Percentiles rank a stretch among this genome's conserved stretches.
These are phyloP conservation scores for Echium plantagineum DNA, from an alignment of 257 asterid species.

Conservation along the genomic window DNA sequence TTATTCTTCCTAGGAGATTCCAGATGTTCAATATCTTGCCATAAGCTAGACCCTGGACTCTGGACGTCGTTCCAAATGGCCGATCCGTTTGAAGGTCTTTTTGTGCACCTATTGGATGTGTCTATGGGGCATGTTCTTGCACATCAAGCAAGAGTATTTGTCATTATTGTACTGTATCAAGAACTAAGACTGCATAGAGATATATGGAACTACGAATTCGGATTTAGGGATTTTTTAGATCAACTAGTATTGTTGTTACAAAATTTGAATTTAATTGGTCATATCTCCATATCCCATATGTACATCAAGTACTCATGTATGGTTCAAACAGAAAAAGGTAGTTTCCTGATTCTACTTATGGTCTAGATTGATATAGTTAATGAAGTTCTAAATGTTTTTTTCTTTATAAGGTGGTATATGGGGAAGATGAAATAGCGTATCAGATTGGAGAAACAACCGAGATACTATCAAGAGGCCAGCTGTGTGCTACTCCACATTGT, in stretches of 20 bases:
- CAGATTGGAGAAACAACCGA: conserved; percentile 94
- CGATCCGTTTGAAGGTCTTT: not conserved
- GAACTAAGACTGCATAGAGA: not conserved
- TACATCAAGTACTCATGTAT: too few species aligned
- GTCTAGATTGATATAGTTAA: not conserved
- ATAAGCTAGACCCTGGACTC: not conserved
- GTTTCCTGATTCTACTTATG: not conserved
- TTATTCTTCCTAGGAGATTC: not conserved
- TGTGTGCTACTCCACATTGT: conserved; percentile 94
- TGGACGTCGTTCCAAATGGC: not conserved
- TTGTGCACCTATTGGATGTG: not conserved
- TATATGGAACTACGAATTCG: not conserved
- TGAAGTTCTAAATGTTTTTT: not conserved
- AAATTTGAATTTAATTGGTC: too few species aligned
- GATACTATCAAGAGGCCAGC: conserved; percentile 73
- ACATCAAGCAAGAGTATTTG: not conserved
- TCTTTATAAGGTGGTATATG: conserved; percentile 64
- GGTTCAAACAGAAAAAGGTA: not conserved
- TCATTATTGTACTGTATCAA: not conserved
- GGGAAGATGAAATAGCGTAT: conserved; percentile 82
- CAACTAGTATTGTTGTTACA: too few species aligned
- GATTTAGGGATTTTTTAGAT: not conserved
- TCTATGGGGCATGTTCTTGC: not conserved
- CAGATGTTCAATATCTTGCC: not conserved
- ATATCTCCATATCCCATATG: too few species aligned